Percentiles rank a stretch among this genome's conserved stretches.
These are phyloP conservation scores for Cetradonia linearis DNA, from an alignment of 495 filamentous ascomycete genomes.

Conservation along the genomic window DNA sequence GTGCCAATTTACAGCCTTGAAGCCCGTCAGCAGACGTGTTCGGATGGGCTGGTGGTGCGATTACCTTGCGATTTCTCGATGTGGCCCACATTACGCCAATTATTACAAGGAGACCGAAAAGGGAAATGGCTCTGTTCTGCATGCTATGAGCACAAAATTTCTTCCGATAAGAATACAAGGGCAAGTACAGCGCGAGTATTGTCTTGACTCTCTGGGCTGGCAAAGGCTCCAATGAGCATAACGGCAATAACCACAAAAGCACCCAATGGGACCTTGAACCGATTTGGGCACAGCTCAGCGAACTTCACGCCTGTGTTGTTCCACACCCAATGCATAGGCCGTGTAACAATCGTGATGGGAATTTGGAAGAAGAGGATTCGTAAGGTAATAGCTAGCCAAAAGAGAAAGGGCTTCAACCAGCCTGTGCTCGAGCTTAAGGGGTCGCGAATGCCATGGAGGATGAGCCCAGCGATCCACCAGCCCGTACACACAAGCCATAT, in stretches of 20 bases:
- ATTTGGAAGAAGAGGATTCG: slow-evolving; percentile 66
- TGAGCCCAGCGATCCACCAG: slow-evolving; percentile 81
- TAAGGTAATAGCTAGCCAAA: slow-evolving; percentile 66
- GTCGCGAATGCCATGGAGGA: slow-evolving; percentile 56
- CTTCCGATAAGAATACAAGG: neutral
- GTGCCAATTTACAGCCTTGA: slow-evolving; percentile 61
- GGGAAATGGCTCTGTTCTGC: slow-evolving; percentile 60
- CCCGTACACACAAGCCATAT: slow-evolving; percentile 51
- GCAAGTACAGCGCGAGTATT: slow-evolving; percentile 52
- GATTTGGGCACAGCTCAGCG: slow-evolving; percentile 48
- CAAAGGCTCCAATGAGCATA: slow-evolving; percentile 67
- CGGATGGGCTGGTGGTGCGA: neutral
- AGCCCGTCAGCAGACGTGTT: neutral
- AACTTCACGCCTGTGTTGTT: slow-evolving; percentile 46
- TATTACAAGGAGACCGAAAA: slow-evolving; percentile 72
- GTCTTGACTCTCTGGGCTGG: slow-evolving; percentile 52
- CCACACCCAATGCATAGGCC: slow-evolving; percentile 59
- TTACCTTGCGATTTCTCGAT: slow-evolving; percentile 48
- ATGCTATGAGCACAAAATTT: neutral
- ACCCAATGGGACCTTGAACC: slow-evolving; percentile 47
- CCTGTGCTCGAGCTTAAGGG: slow-evolving; percentile 36
- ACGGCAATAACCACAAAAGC: slow-evolving; percentile 53
- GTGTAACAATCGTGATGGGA: slow-evolving; percentile 52
- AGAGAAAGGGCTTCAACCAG: slow-evolving; percentile 76
- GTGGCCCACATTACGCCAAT: slow-evolving; percentile 55